Evolutionary conservation across 225 moss, liverwort and hornwort genomes (phyloP), one percentile per base, ranked within the genome.

Genomic region (Antitrichia curtipendula): DNA sequence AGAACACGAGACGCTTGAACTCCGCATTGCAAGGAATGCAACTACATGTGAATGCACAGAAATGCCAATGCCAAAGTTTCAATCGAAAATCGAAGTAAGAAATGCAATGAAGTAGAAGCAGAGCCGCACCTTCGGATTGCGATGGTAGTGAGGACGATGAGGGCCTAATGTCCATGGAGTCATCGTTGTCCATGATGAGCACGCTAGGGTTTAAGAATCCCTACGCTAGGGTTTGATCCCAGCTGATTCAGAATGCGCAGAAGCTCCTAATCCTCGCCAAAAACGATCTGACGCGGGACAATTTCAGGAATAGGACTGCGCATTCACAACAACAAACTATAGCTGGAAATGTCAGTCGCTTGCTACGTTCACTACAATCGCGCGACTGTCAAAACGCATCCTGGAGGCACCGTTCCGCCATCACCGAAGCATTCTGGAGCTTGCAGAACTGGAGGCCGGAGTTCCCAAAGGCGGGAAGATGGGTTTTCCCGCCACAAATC

Each of bases 121-220:
- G 12, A n/a, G 20, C 7, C 40, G 9, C n/a, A 86, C 92, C 92
- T 84, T 87, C 92, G 58, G 92, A 92, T 40, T 90, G 90, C n/a
- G 92, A 92, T 29, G 88, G 92, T 23, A 88, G 58, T 8, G 92
- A n/a, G 34, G 90, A 87, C 29, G 90, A 90, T 29, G 84, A 27
- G 27, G 86, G 84, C 62, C 34, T 86, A 41, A 23, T 70, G 84
- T 84, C 92, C 84, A 88, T 82, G 20, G 84, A 58, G 38, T 88
- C 90, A 34, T 90, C 90, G 86, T 90, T 90, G 38, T 88, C 88
- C 92, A 92, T 92, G 64, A 53, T 45, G 57, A 27, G 47, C 73
- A 47, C n/a, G 78, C 41, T 80, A 90, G 83, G 76, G 86, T 28
- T 80, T 53, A 71, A 73, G 23, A 23, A 87, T 62, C 32, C 18